These are phyloP conservation scores for Calendula officinalis DNA, from an alignment of 129 eudicot species.

Conservation along the genomic window DNA sequence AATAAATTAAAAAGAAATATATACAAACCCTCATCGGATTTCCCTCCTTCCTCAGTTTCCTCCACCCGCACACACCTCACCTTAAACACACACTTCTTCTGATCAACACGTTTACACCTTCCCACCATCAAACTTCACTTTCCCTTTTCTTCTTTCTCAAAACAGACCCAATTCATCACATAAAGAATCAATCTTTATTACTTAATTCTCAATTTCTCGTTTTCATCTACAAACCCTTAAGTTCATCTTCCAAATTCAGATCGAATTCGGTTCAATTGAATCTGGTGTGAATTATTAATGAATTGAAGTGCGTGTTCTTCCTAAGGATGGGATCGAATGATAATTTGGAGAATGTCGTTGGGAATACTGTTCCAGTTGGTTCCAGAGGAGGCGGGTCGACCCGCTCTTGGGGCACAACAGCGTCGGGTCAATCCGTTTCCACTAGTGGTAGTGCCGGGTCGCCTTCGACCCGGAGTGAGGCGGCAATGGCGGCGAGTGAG, in stretches of 20 bases:
- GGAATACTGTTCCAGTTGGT: constrained; percentile 37
- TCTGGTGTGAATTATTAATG: constrained; percentile 25
- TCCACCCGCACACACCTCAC: constrained; percentile 17
- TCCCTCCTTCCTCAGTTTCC: constrained; percentile 49
- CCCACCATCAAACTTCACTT: constrained; percentile 21
- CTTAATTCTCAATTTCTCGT: neutral
- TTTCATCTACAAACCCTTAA: constrained; percentile 21
- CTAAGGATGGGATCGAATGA: constrained; percentile 45
- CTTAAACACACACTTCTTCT: constrained; percentile 20
- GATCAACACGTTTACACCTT: constrained; percentile 37
- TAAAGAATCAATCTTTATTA: neutral
- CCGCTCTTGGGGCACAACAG: constrained; percentile 79
- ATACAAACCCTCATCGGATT: constrained; percentile 50
- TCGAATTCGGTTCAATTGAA: constrained; percentile 30
- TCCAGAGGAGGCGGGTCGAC: constrained; percentile 51
- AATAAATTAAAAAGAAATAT: neutral
- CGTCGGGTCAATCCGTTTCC: constrained; percentile 85
- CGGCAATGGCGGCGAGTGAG: constrained; percentile 72
- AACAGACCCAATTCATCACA: constrained; percentile 10
- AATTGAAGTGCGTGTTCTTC: constrained; percentile 27
- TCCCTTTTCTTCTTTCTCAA: neutral
- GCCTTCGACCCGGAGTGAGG: constrained; percentile 83
- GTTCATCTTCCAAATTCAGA: constrained; percentile 19
- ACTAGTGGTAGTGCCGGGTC: constrained; percentile 95
- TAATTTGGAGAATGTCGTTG: constrained; percentile 45